These are phyloP conservation scores for Calophaca sinica DNA, from an alignment of 306 rosid species.

Conservation along the genomic window DNA sequence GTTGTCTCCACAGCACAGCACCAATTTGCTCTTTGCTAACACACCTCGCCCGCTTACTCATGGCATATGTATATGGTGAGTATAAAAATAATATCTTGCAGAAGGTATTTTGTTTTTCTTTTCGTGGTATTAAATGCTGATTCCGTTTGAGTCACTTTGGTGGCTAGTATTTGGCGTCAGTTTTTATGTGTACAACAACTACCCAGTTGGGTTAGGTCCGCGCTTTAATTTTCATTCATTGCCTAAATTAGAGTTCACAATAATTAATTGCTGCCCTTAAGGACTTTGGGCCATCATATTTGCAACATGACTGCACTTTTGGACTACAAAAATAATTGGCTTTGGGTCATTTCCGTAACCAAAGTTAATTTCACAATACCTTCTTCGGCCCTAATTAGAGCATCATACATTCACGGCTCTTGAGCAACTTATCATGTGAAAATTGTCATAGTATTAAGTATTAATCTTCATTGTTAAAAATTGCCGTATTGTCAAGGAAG, in stretches of 20 bases:
- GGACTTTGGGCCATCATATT: background rate
- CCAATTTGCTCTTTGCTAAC: background rate
- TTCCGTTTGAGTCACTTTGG: no score
- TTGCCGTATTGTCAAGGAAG: background rate
- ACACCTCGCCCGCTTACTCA: background rate
- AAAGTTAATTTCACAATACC: background rate
- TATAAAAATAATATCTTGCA: no score
- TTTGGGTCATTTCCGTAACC: background rate
- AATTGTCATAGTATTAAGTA: background rate
- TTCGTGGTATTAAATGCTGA: no score
- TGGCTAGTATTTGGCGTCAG: background rate
- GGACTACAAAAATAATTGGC: background rate
- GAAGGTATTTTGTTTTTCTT: no score
- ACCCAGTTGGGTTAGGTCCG: conserved; percentile 5
- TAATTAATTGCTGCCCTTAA: background rate
- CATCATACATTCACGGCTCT: background rate
- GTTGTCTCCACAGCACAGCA: no score
- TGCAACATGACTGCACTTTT: no score
- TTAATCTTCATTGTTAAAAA: background rate
- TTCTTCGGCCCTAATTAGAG: no score
- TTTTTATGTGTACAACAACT: conserved; percentile 33
- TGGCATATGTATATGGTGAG: no score
- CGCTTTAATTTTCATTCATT: conserved; percentile 1
- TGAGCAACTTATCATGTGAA: background rate
- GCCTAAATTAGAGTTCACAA: background rate